Evolutionary conservation across 495 filamentous ascomycete species (phyloP).

Genomic region (Xylaria bambusicola): DNA sequence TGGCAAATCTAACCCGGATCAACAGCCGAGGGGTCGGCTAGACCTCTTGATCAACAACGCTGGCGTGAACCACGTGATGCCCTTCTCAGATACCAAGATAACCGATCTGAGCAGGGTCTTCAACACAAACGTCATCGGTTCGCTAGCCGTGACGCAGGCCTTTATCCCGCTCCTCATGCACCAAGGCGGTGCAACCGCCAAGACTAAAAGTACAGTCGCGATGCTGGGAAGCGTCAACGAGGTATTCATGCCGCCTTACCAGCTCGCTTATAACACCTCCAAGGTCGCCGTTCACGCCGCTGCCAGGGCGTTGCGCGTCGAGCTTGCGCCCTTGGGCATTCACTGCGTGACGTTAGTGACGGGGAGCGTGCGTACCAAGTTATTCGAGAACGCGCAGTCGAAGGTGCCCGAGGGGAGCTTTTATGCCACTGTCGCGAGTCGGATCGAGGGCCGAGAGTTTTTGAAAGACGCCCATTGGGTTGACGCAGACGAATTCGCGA

Average conservation of each 20-base stretch:
- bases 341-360: conserved; percentile 36
- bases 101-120: conserved; percentile 47
- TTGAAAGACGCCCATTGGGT: conserved; percentile 21
- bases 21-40: conserved; percentile 36
- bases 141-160: conserved; percentile 54
- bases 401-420: conserved; percentile 24
- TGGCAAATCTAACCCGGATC: conserved; percentile 10
- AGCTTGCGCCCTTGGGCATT: conserved; percentile 56
- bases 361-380: conserved; percentile 28
- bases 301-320: conserved; percentile 47
- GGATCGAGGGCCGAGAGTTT: conserved; percentile 25
- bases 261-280: conserved; percentile 51
- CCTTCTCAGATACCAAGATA: conserved; percentile 49
- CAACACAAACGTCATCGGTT: conserved; percentile 57
- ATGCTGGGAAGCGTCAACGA: conserved; percentile 55
- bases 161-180: conserved; percentile 55
- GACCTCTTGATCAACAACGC: conserved; percentile 61
- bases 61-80: conserved; percentile 45
- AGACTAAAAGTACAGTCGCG: conserved; percentile 47
- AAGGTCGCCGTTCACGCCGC: conserved; percentile 55
- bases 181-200: conserved; percentile 18
- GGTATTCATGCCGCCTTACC: conserved; percentile 45
- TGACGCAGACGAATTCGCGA: conserved; percentile 33
- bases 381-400: conserved; percentile 30
- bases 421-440: conserved; percentile 19